Percentiles rank a stretch among this genome's conserved stretches.
These are phyloP conservation scores for Glycine latifolia DNA, from an alignment of 306 rosid genomes.

Conservation along the genomic window DNA sequence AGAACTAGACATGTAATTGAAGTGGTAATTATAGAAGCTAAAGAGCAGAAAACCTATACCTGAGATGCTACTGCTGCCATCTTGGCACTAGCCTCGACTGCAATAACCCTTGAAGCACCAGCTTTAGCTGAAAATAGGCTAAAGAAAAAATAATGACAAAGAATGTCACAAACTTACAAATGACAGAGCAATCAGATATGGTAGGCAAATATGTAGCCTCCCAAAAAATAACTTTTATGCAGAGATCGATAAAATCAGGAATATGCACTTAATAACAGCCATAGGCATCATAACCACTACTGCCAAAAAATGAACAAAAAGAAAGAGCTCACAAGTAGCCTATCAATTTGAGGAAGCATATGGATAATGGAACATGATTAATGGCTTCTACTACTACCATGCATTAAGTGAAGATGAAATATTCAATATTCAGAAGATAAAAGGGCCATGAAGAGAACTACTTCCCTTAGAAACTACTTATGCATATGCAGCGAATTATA, in stretches of 20 bases:
- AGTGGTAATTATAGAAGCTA: slow-evolving; percentile 19
- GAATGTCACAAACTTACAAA: slow-evolving; percentile 27
- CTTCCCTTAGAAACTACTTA: not conserved
- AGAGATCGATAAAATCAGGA: not conserved
- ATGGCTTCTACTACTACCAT: not conserved
- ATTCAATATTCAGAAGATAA: not conserved
- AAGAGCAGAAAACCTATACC: slow-evolving; percentile 50
- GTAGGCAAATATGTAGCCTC: not conserved
- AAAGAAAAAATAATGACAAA: slow-evolving; percentile 21
- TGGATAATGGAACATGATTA: not conserved
- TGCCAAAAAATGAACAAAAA: not conserved
- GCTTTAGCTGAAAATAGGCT: slow-evolving; percentile 92
- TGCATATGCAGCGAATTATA: not conserved
- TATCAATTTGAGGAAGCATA: not conserved
- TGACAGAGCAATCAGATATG: slow-evolving; percentile 23
- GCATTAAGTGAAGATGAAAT: slow-evolving; percentile 5
- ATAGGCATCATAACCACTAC: not conserved
- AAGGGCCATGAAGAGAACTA: not conserved
- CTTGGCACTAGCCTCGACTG: slow-evolving; percentile 93
- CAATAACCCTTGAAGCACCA: slow-evolving; percentile 88
- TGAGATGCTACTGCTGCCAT: slow-evolving; percentile 92
- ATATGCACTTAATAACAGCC: slow-evolving; percentile 24
- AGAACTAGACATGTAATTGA: slow-evolving; percentile 36
- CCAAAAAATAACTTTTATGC: not conserved
- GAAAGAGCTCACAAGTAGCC: not conserved